Base-by-base conservation (phyloP, 208 protist genomes). In the Wallacemonas sp. region DNA sequence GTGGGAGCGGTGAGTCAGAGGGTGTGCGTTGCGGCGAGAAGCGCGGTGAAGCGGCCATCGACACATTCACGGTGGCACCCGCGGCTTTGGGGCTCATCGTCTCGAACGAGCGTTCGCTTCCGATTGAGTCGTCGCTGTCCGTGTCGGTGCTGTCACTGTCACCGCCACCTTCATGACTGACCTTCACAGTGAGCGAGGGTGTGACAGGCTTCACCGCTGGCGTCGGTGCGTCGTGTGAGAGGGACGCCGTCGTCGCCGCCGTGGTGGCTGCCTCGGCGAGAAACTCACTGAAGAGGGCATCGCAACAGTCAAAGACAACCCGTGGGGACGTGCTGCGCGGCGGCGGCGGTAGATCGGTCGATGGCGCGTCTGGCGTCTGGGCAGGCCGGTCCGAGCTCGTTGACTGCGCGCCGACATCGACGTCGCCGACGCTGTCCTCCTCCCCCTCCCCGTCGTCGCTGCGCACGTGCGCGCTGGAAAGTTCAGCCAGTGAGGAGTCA, bases 81-180 rank as follows among this genome's bases (percentile, higher is more conserved):
- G 50, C 50, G 5, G 32, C 50, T 6, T 39, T 37, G 29, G 50
- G 50, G 29, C 50, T 57, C 50, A 57, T 57, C 30, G 50, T 57
- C 50, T 57, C 50, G 29, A 57, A 57, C 4, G 50, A 57, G 4
- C 50, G 50, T n/a, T 57, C 50, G 21, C 24, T n/a, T n/a, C n/a
- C n/a, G n/a, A n/a, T n/a, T n/a, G n/a, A n/a, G n/a, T n/a, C n/a
- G n/a, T n/a, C n/a, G n/a, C n/a, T n/a, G n/a, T n/a, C n/a, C n/a
- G n/a, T 57, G 42, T n/a, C 42, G 22, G 9, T 6, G 42, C 19
- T 22, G 42, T 48, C 42, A 48, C 8, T 4, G 22, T 34, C 46
- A 54, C 33, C 46, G 24, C 33, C 46, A 33, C 33, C 46, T n/a
- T 22, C 42, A 22, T 48, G n/a, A n/a, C n/a, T n/a, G n/a, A n/a